Evolutionary conservation across 2,329 filamentous ascomycete species (phyloP).

Genomic region (Diaporthe sp.): DNA sequence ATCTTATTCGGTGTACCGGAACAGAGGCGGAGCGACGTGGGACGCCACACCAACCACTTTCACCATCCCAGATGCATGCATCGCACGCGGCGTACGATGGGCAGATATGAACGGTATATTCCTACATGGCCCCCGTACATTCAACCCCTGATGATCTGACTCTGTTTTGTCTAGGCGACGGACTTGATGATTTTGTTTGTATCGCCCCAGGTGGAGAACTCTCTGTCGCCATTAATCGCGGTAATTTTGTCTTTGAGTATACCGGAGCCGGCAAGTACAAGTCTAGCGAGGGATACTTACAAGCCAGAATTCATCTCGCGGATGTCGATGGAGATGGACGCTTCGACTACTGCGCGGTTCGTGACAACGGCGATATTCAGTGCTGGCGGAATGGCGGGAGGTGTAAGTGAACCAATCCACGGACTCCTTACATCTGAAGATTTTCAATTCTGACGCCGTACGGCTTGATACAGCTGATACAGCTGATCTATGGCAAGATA

Average conservation of each 20-base stretch:
- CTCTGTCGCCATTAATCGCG: conserved; percentile 43
- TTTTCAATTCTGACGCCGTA: neutral
- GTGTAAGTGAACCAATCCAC: neutral
- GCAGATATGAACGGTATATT: conserved; percentile 38
- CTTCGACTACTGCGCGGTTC: conserved; percentile 49
- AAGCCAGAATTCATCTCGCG: conserved; percentile 46
- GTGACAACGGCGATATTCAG: conserved; percentile 35
- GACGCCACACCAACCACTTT: neutral
- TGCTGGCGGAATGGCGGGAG: conserved; percentile 40
- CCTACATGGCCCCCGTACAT: neutral
- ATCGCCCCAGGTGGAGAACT: conserved; percentile 42
- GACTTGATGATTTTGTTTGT: conserved; percentile 50
- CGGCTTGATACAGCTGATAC: conserved; percentile 3
- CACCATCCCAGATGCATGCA: conserved; percentile 10
- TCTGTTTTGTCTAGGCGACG: conserved; percentile 38
- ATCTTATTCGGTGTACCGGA: neutral
- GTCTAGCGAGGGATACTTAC: conserved; percentile 27
- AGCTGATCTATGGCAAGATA: conserved; percentile 50
- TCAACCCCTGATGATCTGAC: neutral
- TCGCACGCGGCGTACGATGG: conserved; percentile 37
- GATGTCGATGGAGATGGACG: conserved; percentile 52
- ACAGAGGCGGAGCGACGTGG: neutral
- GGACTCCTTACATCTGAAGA: neutral
- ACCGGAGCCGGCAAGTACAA: conserved; percentile 40
- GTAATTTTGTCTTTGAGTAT: conserved; percentile 38